Conservation (phyloP, 768 basidiomycete species). For the Amanita thiersii region DNA sequence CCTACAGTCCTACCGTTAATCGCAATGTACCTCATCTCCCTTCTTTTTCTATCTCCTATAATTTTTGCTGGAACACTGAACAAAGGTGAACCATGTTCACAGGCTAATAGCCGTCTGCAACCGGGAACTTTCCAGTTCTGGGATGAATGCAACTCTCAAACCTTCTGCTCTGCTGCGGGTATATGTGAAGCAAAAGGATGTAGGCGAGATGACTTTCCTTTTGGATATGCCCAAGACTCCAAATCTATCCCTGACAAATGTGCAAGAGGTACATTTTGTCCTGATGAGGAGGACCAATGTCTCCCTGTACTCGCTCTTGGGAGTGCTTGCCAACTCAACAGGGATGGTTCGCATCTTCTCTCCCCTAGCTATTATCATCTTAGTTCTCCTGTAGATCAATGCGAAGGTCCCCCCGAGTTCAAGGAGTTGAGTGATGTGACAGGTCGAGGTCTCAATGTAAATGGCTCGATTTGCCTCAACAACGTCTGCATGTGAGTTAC, state of each 20-base stretch:
- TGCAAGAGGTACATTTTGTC: conserved; percentile 60
- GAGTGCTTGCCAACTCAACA: conserved; percentile 74
- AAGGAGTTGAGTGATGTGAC: conserved; percentile 53
- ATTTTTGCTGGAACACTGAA: conserved; percentile 39
- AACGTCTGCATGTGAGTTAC: conserved; percentile 71
- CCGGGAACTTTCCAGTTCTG: conserved; percentile 73
- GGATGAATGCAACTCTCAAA: conserved; percentile 66
- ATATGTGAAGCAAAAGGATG: conserved; percentile 62
- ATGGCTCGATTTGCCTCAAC: conserved; percentile 81
- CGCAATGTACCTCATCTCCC: conserved; percentile 35
- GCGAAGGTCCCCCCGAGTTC: conserved; percentile 59
- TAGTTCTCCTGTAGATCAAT: conserved; percentile 51
- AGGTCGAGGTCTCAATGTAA: conserved; percentile 63
- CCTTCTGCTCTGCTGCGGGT: conserved; percentile 49
- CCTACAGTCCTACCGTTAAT: conserved; percentile 14
- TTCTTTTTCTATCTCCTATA: conserved; percentile 39
- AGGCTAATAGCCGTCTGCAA: conserved; percentile 58
- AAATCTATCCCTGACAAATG: conserved; percentile 53
- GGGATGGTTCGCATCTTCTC: conserved; percentile 55
- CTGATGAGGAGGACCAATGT: conserved; percentile 74
- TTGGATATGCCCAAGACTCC: conserved; percentile 45
- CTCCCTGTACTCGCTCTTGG: conserved; percentile 50
- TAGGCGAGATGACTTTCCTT: conserved; percentile 70
- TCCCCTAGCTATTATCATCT: neutral
- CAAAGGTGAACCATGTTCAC: conserved; percentile 40